Evolutionary conservation across 2,329 filamentous ascomycete genomes (phyloP).

Genomic region (Xylariaceae sp.): DNA sequence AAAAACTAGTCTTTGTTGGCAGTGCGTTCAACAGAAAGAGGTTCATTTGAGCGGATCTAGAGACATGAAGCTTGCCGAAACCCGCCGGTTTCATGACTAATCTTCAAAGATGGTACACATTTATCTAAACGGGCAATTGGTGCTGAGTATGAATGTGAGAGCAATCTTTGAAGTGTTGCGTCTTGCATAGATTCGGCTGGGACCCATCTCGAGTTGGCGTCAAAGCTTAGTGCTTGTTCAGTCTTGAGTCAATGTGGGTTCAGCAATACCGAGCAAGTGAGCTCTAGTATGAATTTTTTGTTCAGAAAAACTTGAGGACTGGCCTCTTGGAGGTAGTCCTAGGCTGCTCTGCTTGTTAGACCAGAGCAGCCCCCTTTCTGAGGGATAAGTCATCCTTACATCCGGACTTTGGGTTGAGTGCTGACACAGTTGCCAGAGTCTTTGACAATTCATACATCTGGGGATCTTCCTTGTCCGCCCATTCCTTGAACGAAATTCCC

Average conservation of each 20-base stretch:
- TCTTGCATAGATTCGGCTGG: slow-evolving; percentile 51
- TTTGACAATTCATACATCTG: slow-evolving; percentile 18
- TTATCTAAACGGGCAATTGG: slow-evolving; percentile 14
- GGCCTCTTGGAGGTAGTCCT: slow-evolving; percentile 28
- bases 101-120: slow-evolving; percentile 35
- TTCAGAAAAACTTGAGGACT: slow-evolving; percentile 23
- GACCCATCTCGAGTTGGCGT: slow-evolving; percentile 93
- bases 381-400: slow-evolving; percentile 40
- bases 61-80: slow-evolving; percentile 27
- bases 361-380: slow-evolving; percentile 37
- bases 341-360: slow-evolving; percentile 30
- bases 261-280: slow-evolving; percentile 16
- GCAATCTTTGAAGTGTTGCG: slow-evolving; percentile 31
- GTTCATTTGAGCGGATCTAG: slow-evolving; percentile 39
- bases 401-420: background rate
- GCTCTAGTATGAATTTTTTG: slow-evolving; percentile 36
- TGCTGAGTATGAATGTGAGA: slow-evolving; percentile 30
- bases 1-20: slow-evolving; percentile 95
- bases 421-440: slow-evolving; percentile 30
- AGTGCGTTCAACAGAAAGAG: slow-evolving; percentile 84
- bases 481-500: slow-evolving; percentile 33
- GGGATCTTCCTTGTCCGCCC: slow-evolving; percentile 29
- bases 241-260: slow-evolving; percentile 44
- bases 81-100: slow-evolving; percentile 40
- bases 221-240: slow-evolving; percentile 93